phyloP scores from a whole-genome alignment of 2,329 filamentous ascomycete genomes.

The Sporothrix inflata region DNA sequence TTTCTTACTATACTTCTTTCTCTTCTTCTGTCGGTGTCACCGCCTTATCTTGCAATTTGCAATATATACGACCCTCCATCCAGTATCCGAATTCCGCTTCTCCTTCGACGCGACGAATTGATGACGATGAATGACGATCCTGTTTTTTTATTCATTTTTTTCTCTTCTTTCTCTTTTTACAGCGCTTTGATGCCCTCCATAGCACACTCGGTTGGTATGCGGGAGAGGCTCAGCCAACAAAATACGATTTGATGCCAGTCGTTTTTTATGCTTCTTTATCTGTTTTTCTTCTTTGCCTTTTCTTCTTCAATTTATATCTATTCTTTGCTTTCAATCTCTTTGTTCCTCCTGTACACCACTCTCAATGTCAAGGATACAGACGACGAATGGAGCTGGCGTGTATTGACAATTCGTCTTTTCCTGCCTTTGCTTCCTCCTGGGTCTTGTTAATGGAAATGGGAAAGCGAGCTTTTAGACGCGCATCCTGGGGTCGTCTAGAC shows the following conservation, averaged over 20 bases:
- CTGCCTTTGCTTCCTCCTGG: background rate
- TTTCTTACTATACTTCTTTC: background rate
- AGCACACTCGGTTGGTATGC: conserved; percentile 6
- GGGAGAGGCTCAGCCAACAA: conserved; percentile 5
- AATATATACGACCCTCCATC: conserved; percentile 18
- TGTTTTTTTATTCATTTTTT: conserved; percentile 28
- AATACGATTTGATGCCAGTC: conserved; percentile 16
- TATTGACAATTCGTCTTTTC: background rate
- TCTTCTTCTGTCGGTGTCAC: background rate
- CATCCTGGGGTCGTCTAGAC: background rate
- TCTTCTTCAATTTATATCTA: background rate
- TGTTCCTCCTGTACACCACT: background rate
- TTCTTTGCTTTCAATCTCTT: background rate
- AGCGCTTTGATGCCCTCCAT: background rate
- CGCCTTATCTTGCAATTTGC: conserved; percentile 14
- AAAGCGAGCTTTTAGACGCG: background rate
- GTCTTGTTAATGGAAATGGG: background rate
- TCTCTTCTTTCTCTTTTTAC: background rate
- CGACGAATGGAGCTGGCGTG: background rate
- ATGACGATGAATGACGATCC: conserved; percentile 28
- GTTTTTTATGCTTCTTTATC: background rate
- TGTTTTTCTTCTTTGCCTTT: background rate
- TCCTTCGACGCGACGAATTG: conserved; percentile 22
- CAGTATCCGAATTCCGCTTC: conserved; percentile 26
- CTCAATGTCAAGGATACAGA: background rate